These are phyloP conservation scores for Coffea humblotiana DNA, from an alignment of 305 asterid species.

Conservation along the genomic window DNA sequence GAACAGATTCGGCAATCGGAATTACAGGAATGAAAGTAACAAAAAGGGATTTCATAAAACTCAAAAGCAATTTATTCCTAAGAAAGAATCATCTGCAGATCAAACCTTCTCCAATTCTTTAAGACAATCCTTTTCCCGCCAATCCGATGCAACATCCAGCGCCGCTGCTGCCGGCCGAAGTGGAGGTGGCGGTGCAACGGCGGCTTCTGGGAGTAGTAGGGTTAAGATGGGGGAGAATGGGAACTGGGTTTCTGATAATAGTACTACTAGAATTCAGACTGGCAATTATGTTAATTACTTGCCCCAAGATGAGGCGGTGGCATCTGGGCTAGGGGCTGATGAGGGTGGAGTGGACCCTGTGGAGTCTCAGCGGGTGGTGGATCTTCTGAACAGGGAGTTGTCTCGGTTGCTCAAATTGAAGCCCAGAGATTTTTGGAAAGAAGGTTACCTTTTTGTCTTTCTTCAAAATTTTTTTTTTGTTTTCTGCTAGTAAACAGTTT, in stretches of 20 bases:
- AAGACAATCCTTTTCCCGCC: constrained; percentile 36
- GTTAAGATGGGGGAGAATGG: constrained; percentile 49
- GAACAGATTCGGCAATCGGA: constrained; percentile 43
- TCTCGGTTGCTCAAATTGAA: constrained; percentile 72
- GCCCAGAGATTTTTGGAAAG: constrained; percentile 85
- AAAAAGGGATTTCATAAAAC: constrained; percentile 40
- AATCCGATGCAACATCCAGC: constrained; percentile 25
- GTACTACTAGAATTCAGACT: constrained; percentile 20
- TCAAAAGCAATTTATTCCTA: constrained; percentile 51
- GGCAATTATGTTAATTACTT: constrained; percentile 76
- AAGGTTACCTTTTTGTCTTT: constrained; percentile 47
- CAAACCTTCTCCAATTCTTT: constrained; percentile 62
- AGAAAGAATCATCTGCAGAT: constrained; percentile 40
- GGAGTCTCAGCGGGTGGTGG: constrained; percentile 90
- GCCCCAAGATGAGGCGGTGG: constrained; percentile 99
- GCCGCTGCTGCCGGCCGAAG: too few relatives aligned
- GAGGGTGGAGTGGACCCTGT: constrained; percentile 89
- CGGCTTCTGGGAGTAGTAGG: constrained; percentile 41
- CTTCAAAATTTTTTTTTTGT: neutral
- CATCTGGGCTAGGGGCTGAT: constrained; percentile 80
- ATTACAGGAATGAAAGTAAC: constrained; percentile 32
- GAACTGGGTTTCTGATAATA: constrained; percentile 41
- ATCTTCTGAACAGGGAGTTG: constrained; percentile 74
- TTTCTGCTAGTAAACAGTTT: neutral
- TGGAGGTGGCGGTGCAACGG: constrained; percentile 17